Percentiles rank a stretch among this genome's conserved stretches.
These are phyloP conservation scores for Tuber umbilicatum DNA, from an alignment of 495 filamentous ascomycete species.

Conservation along the genomic window DNA sequence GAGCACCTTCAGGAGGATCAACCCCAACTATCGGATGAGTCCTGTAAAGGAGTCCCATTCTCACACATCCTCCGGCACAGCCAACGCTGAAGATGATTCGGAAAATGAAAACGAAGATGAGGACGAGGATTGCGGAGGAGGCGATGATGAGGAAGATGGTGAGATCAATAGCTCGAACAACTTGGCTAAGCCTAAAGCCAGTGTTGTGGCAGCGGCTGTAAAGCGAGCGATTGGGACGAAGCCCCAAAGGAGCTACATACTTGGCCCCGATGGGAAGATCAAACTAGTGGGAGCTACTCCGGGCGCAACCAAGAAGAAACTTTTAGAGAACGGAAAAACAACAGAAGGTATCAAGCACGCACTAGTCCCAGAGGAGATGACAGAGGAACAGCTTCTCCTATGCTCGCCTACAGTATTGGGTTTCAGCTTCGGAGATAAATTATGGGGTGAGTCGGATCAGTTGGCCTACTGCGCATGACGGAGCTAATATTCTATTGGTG, in stretches of 20 bases:
- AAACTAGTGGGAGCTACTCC: constrained; percentile 17
- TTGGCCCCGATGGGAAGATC: constrained; percentile 31
- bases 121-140: constrained; percentile 26
- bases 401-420: constrained; percentile 45
- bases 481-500: not conserved
- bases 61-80: constrained; percentile 7
- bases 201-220: constrained; percentile 6
- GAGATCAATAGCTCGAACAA: constrained; percentile 27
- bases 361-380: constrained; percentile 34
- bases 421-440: constrained; percentile 47
- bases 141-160: constrained; percentile 32
- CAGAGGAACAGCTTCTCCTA: constrained; percentile 46
- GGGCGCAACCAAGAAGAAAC: constrained; percentile 22
- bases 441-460: constrained; percentile 45
- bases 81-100: constrained; percentile 24
- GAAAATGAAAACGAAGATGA: constrained; percentile 31
- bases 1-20: constrained; percentile 75
- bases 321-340: constrained; percentile 15
- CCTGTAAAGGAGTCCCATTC: constrained; percentile 33
- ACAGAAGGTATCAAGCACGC: constrained; percentile 19
- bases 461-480: constrained; percentile 30
- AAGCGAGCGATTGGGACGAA: constrained; percentile 24
- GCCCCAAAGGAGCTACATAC: constrained; percentile 31
- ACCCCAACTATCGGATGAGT: constrained; percentile 81
- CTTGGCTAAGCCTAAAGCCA: constrained; percentile 14